Percentiles rank a stretch among this genome's conserved stretches.
Conservation (phyloP, 2,329 filamentous ascomycete genomes). For the Penicillium glabrum region DNA sequence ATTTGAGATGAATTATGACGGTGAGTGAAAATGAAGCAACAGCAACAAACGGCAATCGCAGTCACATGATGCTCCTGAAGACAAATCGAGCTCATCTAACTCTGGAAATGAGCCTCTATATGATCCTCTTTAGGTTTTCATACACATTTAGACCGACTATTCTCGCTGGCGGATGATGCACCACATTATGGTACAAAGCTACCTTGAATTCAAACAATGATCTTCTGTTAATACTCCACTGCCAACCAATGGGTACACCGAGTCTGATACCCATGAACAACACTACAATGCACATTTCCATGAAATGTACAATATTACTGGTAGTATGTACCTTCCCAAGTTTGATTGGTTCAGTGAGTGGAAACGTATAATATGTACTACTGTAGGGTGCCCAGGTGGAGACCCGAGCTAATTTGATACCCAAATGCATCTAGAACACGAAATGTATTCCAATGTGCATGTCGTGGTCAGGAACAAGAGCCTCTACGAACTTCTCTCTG, state of each 20-base stretch:
- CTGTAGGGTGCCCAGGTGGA: too few species aligned
- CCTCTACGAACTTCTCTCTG: neutral
- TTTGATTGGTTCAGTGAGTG: too few species aligned
- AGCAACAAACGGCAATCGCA: neutral
- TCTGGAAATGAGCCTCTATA: neutral
- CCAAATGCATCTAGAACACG: too few species aligned
- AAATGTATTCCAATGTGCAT: too few species aligned
- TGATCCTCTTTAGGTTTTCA: neutral
- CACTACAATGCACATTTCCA: too few species aligned
- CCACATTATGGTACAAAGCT: neutral
- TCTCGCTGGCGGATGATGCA: neutral
- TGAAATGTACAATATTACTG: too few species aligned
- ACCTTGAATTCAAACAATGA: neutral
- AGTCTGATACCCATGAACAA: neutral
- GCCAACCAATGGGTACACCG: neutral
- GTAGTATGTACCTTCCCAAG: too few species aligned
- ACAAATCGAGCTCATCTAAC: neutral
- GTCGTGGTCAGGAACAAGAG: neutral
- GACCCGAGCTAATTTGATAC: too few species aligned
- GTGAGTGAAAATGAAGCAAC: neutral
- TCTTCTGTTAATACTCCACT: neutral
- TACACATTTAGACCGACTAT: neutral
- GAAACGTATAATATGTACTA: too few species aligned
- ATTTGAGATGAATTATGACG: neutral
- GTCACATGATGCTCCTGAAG: slow-evolving; percentile 12